Conservation (phyloP, 139 green algal species). For the Choricystis sp. region DNA sequence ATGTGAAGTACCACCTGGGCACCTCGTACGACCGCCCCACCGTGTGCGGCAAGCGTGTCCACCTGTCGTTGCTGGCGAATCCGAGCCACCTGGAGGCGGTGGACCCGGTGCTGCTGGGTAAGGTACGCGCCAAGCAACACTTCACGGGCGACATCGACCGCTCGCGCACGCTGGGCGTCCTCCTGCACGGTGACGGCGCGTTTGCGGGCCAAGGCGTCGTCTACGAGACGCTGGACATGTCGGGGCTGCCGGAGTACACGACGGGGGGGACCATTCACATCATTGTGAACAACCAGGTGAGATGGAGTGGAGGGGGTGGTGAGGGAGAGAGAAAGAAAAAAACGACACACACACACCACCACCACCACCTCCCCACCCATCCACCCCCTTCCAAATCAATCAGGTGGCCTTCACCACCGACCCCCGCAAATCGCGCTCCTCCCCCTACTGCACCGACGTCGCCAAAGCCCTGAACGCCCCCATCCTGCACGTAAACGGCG, state of each 20-base stretch:
- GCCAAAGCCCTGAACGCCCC: slow-evolving; percentile 83
- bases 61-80: slow-evolving; percentile 91
- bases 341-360: neutral
- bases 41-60: slow-evolving; percentile 63
- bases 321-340: neutral
- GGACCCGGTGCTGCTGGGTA: slow-evolving; percentile 82
- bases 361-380: neutral
- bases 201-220: slow-evolving; percentile 95
- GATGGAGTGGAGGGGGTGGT: neutral
- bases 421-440: slow-evolving; percentile 63
- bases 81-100: slow-evolving; percentile 92
- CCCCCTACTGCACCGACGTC: slow-evolving; percentile 89
- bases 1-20: slow-evolving; percentile 99
- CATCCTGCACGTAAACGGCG: slow-evolving; percentile 97
- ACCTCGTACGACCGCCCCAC: slow-evolving; percentile 89
- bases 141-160: slow-evolving; percentile 47
- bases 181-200: slow-evolving; percentile 91
- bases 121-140: slow-evolving; percentile 92
- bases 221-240: slow-evolving; percentile 95
- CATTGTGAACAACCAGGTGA: slow-evolving; percentile 94
- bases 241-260: slow-evolving; percentile 81
- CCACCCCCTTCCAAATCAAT: neutral
- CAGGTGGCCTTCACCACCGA: slow-evolving; percentile 97
- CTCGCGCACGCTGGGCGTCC: slow-evolving; percentile 54
- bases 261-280: slow-evolving; percentile 88